Evolutionary conservation across 768 basidiomycete species (phyloP), one percentile per base, ranked within the genome.

Genomic region (Suillus tomentosus): DNA sequence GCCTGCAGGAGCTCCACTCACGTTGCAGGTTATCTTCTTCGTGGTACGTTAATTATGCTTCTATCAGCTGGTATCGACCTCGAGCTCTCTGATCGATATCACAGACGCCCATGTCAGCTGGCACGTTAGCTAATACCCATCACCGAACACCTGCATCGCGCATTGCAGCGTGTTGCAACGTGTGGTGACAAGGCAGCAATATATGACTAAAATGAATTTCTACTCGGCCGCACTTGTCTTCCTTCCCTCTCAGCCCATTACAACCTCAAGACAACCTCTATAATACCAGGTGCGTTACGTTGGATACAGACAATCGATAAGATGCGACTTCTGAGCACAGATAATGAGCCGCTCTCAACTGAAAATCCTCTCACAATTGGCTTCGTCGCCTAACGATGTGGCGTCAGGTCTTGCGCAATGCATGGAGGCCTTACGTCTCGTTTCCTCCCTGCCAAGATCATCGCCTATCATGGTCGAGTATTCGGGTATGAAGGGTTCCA

Each of bases 321-420:
- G 57, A 42, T 27, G 24, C 1, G 14, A 19, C 24, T 7, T 40
- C 22, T 57, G 4, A 24, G 5, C 39, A 55, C 11, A 58, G 57
- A 58, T 24, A 45, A 76, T 74, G 74, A 40, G 63, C 57, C 74
- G 64, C 45, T 42, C 74, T 24, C 73, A 74, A 14, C 68, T 77
- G 34, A 74, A 73, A 19, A 61, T 75, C 2, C 71, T 75, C 56
- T 51, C 76, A 10, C 74, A 75, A 17, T 68, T 76, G 51, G 68
- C 74, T 24, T 68, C 75, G 1, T 75, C 75, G 15, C 74, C 71
- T 51, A 76, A 77, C 62, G 71, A 77, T 34, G 64, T 77, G 14
- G 76, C 76, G 1, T 74, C 74, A 0, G 76, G 74, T 2, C 68
- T 75, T 14, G 74, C 74, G 0, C 74, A 77, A 19, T 77, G 76